Percentiles rank a stretch among this genome's conserved stretches.
Conservation (phyloP, 2,329 filamentous ascomycete species). For the Leptosphaerulina australis region DNA sequence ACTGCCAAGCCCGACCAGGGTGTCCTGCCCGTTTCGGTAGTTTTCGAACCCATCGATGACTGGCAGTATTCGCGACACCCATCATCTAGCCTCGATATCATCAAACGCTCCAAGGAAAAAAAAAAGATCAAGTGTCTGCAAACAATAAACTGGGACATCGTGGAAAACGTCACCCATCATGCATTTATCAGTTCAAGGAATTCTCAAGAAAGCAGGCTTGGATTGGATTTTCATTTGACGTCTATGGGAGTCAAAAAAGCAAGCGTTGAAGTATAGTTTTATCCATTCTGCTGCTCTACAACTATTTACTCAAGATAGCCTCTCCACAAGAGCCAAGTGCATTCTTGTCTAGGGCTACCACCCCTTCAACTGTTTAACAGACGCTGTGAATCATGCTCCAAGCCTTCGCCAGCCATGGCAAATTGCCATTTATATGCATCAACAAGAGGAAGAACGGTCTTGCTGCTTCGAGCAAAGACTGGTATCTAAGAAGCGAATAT, state of each 20-base stretch:
- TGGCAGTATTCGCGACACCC: conserved; percentile 31
- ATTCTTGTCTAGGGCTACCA: conserved; percentile 7
- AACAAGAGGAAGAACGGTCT: conserved; percentile 43
- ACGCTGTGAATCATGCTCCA: conserved; percentile 28
- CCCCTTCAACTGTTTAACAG: conserved; percentile 32
- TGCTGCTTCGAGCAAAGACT: conserved; percentile 43
- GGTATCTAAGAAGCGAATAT: conserved; percentile 52
- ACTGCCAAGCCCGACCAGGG: conserved; percentile 39
- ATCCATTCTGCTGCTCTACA: conserved; percentile 34
- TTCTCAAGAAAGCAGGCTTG: too few relatives aligned
- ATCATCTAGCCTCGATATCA: conserved; percentile 8
- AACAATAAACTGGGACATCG: background rate
- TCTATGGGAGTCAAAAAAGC: too few relatives aligned
- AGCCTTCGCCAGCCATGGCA: conserved; percentile 21
- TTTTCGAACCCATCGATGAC: conserved; percentile 28
- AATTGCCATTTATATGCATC: conserved; percentile 24
- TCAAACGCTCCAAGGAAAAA: background rate
- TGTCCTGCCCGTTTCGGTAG: conserved; percentile 32
- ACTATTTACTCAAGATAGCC: conserved; percentile 41
- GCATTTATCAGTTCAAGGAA: too few relatives aligned
- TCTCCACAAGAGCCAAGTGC: conserved; percentile 37
- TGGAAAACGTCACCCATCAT: too few relatives aligned
- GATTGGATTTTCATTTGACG: too few relatives aligned
- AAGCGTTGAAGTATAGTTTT: conserved; percentile 31
- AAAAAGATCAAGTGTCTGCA: background rate